These are phyloP conservation scores for Chrysoporthe austroafricana DNA, from an alignment of 2,329 filamentous ascomycete genomes.

Conservation along the genomic window DNA sequence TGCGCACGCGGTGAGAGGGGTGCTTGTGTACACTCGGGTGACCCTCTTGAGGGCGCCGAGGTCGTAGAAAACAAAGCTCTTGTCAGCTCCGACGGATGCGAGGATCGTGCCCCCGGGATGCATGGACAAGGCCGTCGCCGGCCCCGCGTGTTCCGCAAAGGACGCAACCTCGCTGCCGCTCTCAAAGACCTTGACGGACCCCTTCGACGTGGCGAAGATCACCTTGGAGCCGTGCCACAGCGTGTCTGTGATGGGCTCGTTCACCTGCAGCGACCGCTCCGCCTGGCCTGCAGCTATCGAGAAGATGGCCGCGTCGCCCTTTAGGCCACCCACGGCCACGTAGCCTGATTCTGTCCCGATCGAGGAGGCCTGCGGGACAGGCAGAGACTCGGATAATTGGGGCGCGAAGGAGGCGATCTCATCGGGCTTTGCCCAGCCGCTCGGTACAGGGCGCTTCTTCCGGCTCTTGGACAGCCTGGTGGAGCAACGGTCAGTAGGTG, in stretches of 20 bases:
- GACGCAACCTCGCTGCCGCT: conserved; percentile 69
- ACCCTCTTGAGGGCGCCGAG: conserved; percentile 68
- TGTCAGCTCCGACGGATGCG: conserved; percentile 87
- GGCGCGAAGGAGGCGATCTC: conserved; percentile 60
- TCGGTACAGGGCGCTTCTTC: conserved; percentile 84
- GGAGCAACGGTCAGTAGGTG: conserved; percentile 7
- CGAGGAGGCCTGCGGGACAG: conserved; percentile 53
- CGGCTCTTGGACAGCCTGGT: conserved; percentile 81
- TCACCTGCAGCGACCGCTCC: conserved; percentile 68
- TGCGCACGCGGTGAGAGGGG: conserved; percentile 74
- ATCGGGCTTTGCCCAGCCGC: conserved; percentile 81
- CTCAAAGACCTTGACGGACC: conserved; percentile 80
- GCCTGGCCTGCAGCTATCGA: conserved; percentile 70
- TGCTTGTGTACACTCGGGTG: conserved; percentile 76
- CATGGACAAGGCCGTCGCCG: conserved; percentile 74
- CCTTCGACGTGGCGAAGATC: conserved; percentile 74
- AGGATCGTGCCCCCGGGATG: conserved; percentile 84
- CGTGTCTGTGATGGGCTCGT: conserved; percentile 68
- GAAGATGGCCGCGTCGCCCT: conserved; percentile 76
- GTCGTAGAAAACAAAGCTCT: conserved; percentile 91
- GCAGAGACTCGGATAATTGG: conserved; percentile 49
- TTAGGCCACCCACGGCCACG: conserved; percentile 74
- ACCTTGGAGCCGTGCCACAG: conserved; percentile 70
- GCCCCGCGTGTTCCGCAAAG: conserved; percentile 81
- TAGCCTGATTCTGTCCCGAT: conserved; percentile 61